Conservation (phyloP, 371 early-diverging fungal genomes). For the Actinomortierella ambigua region DNA sequence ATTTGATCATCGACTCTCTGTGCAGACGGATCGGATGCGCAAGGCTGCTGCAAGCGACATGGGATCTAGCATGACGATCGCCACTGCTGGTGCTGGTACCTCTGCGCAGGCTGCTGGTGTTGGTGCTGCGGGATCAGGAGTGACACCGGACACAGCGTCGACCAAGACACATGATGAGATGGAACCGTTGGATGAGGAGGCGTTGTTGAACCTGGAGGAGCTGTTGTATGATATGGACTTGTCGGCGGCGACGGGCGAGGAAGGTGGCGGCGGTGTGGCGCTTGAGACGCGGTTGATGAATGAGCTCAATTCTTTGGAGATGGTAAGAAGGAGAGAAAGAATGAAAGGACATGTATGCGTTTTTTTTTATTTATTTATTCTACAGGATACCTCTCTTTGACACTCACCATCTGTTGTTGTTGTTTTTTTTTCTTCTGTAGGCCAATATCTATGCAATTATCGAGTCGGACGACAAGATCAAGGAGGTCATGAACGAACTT, state of each 20-base stretch:
- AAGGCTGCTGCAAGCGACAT: slow-evolving; percentile 15
- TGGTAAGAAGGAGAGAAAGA: slow-evolving; percentile 35
- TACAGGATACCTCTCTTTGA: no score
- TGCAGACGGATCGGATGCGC: slow-evolving; percentile 42
- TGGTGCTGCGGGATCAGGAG: slow-evolving; percentile 20
- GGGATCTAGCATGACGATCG: slow-evolving; percentile 12
- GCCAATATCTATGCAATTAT: slow-evolving; percentile 94
- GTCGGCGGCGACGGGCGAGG: slow-evolving; percentile 62
- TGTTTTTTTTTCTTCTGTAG: slow-evolving; percentile 38
- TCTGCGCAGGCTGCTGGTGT: slow-evolving; percentile 23
- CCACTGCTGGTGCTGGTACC: slow-evolving; percentile 16
- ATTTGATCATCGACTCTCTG: slow-evolving; percentile 37
- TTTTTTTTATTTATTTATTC: no score
- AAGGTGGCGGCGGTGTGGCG: slow-evolving; percentile 70
- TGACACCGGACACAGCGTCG: slow-evolving; percentile 20
- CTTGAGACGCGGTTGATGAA: slow-evolving; percentile 64
- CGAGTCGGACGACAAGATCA: slow-evolving; percentile 87
- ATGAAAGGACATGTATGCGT: slow-evolving; percentile 17
- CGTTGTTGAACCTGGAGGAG: slow-evolving; percentile 62
- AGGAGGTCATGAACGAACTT: slow-evolving; percentile 77
- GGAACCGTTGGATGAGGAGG: slow-evolving; percentile 54
- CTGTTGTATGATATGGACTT: slow-evolving; percentile 71
- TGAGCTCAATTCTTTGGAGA: slow-evolving; percentile 71
- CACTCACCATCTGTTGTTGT: no score
- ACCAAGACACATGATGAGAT: slow-evolving; percentile 49